Base-by-base conservation (phyloP, 164 flowering plant species). In the Cinnamomum chago region DNA sequence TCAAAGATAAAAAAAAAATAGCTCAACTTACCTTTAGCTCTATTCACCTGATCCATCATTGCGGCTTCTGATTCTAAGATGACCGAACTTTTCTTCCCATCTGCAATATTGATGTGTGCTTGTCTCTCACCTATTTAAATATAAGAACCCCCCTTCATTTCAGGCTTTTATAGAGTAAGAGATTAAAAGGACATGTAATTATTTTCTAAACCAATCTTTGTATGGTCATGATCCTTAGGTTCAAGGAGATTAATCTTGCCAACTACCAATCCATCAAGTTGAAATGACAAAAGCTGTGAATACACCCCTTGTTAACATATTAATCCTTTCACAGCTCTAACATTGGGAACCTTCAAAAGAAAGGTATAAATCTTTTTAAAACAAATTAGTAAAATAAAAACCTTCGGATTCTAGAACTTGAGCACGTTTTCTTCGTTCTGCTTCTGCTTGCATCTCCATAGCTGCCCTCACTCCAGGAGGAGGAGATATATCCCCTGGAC, bases 381-480 rank as follows among this genome's bases (percentile, higher is more conserved):
- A 18, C 2, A 55, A 55, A 40, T 18, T 17, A 28, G 18, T 24
- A 55, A 25, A 30, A 60, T 30, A 62, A 70, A 68, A 9, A 83
- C 98, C 97, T 90, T 94, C 97, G 69, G 99, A 89, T 77, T 92
- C 97, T 35, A 95, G 87, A 82, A 95, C 78, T 83, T 87, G 94
- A 79, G 99, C 98, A 82, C 99, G 89, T 78, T 85, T 93, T 80
- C 83, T 92, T 47, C 99, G 91, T 76, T 93, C 99, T 75, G 99
- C 98, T 86, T 95, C 98, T 52, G 97, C 99, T 82, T 95, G 98
- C 99, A 92, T 90, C 82, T 93, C 98, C 98, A 93, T 95, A 79
- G 98, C 98, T 18, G 81, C 91, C 72, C 84, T 88, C 62, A 95
- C 90, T 71, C 94, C 95, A 70, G 82, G 86, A 64, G 99, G 98